phyloP scores from a whole-genome alignment of 495 filamentous ascomycete genomes.

The Choiromyces venosus region DNA sequence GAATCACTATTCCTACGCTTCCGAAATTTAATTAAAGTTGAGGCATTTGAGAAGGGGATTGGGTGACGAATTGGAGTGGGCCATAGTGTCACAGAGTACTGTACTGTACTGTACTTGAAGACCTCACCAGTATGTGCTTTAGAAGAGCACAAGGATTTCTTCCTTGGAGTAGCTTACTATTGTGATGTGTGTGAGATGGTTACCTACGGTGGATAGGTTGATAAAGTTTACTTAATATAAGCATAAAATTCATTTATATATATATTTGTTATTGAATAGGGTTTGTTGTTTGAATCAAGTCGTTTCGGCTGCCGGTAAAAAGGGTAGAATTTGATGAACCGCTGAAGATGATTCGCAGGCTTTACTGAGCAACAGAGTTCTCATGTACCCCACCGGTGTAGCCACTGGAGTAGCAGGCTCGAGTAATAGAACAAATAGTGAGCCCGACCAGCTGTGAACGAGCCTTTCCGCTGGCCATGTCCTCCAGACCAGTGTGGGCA shows the following conservation, averaged over 20 bases:
- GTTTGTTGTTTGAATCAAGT: not conserved
- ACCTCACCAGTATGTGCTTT: not conserved
- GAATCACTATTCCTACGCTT: not conserved
- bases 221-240: not conserved
- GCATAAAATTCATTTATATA: not conserved
- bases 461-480: slow-evolving; percentile 25
- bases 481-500: slow-evolving; percentile 13
- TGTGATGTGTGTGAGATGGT: not conserved
- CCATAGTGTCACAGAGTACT: not conserved
- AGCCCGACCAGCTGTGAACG: slow-evolving; percentile 7
- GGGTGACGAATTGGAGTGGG: not conserved
- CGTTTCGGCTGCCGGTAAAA: not conserved
- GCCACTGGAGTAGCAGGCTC: not conserved
- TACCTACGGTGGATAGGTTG: not conserved
- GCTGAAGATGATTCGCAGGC: not conserved
- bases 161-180: not conserved
- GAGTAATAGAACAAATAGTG: slow-evolving; percentile 7
- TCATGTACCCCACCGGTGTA: no score
- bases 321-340: not conserved
- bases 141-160: not conserved
- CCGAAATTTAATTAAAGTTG: not conserved
- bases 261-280: not conserved
- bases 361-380: not conserved
- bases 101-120: not conserved
- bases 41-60: slow-evolving; percentile 1